Percentiles rank a stretch among this genome's conserved stretches.
phyloP scores from a whole-genome alignment of 257 asterid species.

The Asclepias syriaca region DNA sequence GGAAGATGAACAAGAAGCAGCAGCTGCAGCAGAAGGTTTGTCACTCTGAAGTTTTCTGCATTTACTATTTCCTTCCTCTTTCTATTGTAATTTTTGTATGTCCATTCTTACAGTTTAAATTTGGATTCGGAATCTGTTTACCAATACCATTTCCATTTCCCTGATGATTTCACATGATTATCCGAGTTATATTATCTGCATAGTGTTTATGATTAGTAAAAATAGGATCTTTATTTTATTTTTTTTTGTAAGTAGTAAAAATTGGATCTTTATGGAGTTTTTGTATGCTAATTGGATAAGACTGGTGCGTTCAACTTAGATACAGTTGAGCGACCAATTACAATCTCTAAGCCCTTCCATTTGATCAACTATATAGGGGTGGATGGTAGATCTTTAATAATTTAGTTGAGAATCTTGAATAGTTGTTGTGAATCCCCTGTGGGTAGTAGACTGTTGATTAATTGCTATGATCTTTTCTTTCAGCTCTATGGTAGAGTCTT shows the following conservation, averaged over 20 bases:
- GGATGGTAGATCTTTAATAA: not conserved
- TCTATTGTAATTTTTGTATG: not conserved
- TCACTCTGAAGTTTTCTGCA: not conserved
- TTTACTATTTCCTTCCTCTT: not conserved
- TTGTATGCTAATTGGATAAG: not conserved
- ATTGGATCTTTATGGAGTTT: not conserved
- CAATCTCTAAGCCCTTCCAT: not conserved
- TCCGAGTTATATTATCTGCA: not conserved
- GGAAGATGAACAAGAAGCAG: conserved; percentile 23
- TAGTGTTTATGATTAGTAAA: not conserved
- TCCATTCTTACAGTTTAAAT: not conserved
- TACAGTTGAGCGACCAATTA: too few species aligned
- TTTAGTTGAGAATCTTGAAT: not conserved
- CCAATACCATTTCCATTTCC: not conserved
- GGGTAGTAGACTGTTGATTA: not conserved
- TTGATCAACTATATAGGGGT: not conserved
- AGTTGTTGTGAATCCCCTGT: not conserved
- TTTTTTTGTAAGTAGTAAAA: not conserved
- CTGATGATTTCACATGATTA: not conserved
- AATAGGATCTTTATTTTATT: not conserved
- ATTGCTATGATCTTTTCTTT: not conserved
- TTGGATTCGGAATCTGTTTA: not conserved
- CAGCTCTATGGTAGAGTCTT: not conserved
- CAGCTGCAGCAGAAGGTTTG: conserved; percentile 45
- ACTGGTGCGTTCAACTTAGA: not conserved